Evolutionary conservation across 371 early-diverging fungal genomes (phyloP), one percentile per base, ranked within the genome.

Genomic region (Lichtheimia corymbifera): DNA sequence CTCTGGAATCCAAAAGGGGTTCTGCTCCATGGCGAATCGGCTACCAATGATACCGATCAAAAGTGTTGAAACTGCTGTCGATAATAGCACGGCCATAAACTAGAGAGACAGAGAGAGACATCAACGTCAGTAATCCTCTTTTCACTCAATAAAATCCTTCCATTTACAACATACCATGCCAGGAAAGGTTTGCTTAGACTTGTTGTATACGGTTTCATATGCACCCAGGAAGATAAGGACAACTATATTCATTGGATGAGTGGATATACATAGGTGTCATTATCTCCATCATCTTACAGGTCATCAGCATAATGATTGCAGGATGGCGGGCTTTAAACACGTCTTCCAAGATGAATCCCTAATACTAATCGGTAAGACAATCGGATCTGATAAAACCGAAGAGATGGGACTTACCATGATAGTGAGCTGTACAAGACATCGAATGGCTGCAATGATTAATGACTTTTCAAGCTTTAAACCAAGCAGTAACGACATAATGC

Each of bases 1-100:
- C 50, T 85, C 86, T 6, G 95, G 91, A 6, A 83, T 66, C 72
- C 83, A 91, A 62, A 91, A 88, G 0, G 93, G 91, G 13, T 78
- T 63, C 57, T 90, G 85, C 17, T 84, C 83, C 76, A 95, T 88
- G 14, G 94, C 89, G 66, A 76, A 84, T 43, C 81, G 70, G 18
- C 87, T 83, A 35, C 90, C 88, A 64, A 90, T 68, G 12, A 88
- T 72, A 30, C 83, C 84, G 25, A 85, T 77, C 55, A 83, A 65
- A 22, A 83, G 53, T 13, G 83, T 81, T 4, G 82, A 77, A 55
- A 70, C 69, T 4, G 64, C 72, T 41, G 84, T 82, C 5, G 83
- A 81, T 24, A 79, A 43, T 7, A 82, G 56, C 6, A 82, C 83
- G 2, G 82, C 67, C 5, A 83, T 62, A 57, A 83, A 82, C 84